Percentiles rank a stretch among this genome's conserved stretches.
These are phyloP conservation scores for Xerocomus brunneocitrinus DNA, from an alignment of 768 basidiomycete species.

Conservation along the genomic window DNA sequence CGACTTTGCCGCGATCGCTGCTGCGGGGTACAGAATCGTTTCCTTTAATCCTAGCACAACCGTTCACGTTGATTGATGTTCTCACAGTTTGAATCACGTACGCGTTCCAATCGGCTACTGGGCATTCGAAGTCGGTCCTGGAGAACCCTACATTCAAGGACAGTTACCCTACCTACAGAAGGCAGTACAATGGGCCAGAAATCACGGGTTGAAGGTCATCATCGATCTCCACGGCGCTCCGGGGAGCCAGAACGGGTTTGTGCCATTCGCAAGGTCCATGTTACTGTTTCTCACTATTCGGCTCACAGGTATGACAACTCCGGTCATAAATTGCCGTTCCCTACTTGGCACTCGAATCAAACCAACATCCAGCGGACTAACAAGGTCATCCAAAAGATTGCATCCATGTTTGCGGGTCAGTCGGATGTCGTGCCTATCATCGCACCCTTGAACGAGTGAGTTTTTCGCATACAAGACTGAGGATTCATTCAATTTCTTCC, in stretches of 20 bases:
- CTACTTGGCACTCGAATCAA: slow-evolving; percentile 64
- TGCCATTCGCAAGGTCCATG: not conserved
- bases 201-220: slow-evolving; percentile 72
- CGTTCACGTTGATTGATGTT: slow-evolving; percentile 6
- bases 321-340: slow-evolving; percentile 56
- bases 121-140: slow-evolving; percentile 76
- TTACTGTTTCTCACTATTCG: slow-evolving; percentile 4
- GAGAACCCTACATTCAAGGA: slow-evolving; percentile 77
- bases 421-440: slow-evolving; percentile 58
- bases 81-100: slow-evolving; percentile 71
- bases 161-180: slow-evolving; percentile 66
- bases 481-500: too few species aligned
- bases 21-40: slow-evolving; percentile 52
- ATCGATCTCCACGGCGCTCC: slow-evolving; percentile 79
- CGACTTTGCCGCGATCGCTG: slow-evolving; percentile 73
- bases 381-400: slow-evolving; percentile 58
- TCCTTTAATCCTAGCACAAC: not conserved
- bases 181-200: slow-evolving; percentile 66
- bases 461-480: not conserved
- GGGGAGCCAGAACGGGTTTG: slow-evolving; percentile 79
- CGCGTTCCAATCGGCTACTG: slow-evolving; percentile 87
- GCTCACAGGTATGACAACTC: slow-evolving; percentile 72
- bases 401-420: slow-evolving; percentile 53
- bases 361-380: slow-evolving; percentile 66
- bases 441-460: slow-evolving; percentile 75